Percentiles rank a stretch among this genome's conserved stretches.
Conservation (phyloP, 108 stramenopile genomes). For the Nannochloropsis oceanica region DNA sequence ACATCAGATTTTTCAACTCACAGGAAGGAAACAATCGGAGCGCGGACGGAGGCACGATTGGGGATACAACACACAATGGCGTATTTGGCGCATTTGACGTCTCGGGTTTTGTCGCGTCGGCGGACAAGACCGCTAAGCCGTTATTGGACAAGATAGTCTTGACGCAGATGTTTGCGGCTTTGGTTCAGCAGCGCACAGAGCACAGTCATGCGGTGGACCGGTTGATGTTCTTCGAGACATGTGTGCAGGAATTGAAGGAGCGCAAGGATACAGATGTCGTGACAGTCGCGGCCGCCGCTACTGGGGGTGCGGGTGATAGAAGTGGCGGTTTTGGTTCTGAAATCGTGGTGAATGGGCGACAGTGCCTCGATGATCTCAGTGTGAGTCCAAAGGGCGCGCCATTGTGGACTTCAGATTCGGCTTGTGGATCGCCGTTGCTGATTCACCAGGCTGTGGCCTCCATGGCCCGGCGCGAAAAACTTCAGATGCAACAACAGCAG, state of each 20-base stretch:
- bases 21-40: background rate
- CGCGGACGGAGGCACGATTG: background rate
- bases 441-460: background rate
- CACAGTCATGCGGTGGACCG: background rate
- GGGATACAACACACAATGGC: background rate
- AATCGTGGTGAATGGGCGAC: background rate
- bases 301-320: background rate
- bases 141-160: background rate
- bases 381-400: background rate
- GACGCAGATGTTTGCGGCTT: background rate
- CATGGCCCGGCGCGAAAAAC: background rate
- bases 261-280: background rate
- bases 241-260: background rate
- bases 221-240: background rate
- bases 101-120: background rate
- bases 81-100: background rate
- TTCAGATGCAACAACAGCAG: background rate
- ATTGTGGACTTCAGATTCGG: background rate
- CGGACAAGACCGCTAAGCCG: background rate
- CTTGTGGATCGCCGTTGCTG: background rate
- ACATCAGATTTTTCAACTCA: background rate
- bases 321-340: background rate
- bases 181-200: background rate
- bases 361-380: background rate
- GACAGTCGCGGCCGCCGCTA: background rate